Conservation (phyloP, 1,139 yeast species). For the Kluyveromyces marxianus region DNA sequence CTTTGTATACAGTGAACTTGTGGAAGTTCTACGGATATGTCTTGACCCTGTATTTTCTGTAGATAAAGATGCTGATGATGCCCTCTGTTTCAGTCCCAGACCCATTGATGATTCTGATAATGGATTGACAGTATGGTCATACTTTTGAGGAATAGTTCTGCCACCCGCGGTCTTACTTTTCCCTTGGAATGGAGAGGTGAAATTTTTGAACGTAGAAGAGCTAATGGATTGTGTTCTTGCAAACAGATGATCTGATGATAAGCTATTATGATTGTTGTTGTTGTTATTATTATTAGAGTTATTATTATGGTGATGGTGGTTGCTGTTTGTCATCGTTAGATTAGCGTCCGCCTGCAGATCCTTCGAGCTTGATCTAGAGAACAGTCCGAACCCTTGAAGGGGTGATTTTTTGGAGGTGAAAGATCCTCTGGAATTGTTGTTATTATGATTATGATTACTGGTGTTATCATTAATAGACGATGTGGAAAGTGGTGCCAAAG, state of each 20-base stretch:
- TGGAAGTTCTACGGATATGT: constrained; percentile 15
- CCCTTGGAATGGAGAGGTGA: constrained; percentile 28
- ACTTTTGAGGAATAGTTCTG: constrained; percentile 37
- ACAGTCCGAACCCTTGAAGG: constrained; percentile 26
- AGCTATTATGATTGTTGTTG: neutral
- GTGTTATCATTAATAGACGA: constrained; percentile 10
- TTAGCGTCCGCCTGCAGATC: constrained; percentile 15
- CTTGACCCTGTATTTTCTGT: constrained; percentile 2
- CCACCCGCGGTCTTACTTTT: constrained; percentile 35
- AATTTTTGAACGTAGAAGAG: constrained; percentile 28
- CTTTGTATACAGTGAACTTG: constrained; percentile 21
- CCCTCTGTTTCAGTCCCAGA: constrained; percentile 31
- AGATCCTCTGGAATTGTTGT: constrained; percentile 10
- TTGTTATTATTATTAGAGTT: neutral
- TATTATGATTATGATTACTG: neutral
- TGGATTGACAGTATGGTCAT: constrained; percentile 27
- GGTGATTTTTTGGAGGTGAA: constrained; percentile 25
- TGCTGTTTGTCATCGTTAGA: constrained; percentile 1
- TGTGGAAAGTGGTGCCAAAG: constrained; percentile 24
- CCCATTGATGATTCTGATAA: constrained; percentile 23
- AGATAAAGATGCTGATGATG: constrained; percentile 29
- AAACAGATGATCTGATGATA: constrained; percentile 7
- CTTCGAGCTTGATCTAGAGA: constrained; percentile 25
- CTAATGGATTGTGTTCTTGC: constrained; percentile 31
- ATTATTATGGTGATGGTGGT: too few relatives aligned